A percentile compares a stretch with the other conserved stretches of the same genome.
These are phyloP conservation scores for Gossypium raimondii DNA, from an alignment of 345 rosid species.

Conservation along the genomic window DNA sequence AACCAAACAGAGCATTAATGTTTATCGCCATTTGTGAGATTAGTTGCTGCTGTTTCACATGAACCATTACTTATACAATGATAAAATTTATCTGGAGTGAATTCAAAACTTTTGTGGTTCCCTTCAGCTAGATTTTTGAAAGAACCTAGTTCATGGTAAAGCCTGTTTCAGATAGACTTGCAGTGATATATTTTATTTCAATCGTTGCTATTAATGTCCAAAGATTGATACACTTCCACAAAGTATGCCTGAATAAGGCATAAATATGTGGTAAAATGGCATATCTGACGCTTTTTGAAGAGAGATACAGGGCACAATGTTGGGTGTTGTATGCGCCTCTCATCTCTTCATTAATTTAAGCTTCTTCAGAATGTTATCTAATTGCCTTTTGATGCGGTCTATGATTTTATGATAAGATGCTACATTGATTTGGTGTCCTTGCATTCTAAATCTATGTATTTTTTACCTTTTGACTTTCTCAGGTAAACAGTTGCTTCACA, in stretches of 20 bases:
- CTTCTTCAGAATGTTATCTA: neutral
- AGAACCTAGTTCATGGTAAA: neutral
- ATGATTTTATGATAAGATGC: neutral
- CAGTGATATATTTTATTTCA: neutral
- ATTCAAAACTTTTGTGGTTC: neutral
- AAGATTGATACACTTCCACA: neutral
- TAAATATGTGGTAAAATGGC: neutral
- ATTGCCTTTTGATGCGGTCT: neutral
- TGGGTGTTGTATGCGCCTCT: neutral
- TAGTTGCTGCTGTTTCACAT: neutral
- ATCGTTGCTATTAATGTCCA: neutral
- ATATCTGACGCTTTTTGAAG: neutral
- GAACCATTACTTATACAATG: neutral
- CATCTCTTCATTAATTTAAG: neutral
- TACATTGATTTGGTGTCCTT: neutral
- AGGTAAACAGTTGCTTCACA: slow-evolving; percentile 62
- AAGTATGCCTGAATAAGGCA: neutral
- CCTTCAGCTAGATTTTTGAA: neutral
- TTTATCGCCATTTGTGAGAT: neutral
- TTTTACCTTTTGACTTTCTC: slow-evolving; percentile 10
- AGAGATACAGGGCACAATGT: neutral
- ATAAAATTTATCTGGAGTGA: neutral
- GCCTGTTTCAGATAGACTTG: neutral
- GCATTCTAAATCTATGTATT: neutral
- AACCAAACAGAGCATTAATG: too few species aligned